Base-by-base conservation (phyloP, 805 yeast genomes). In the Danielia reshetovae region DNA sequence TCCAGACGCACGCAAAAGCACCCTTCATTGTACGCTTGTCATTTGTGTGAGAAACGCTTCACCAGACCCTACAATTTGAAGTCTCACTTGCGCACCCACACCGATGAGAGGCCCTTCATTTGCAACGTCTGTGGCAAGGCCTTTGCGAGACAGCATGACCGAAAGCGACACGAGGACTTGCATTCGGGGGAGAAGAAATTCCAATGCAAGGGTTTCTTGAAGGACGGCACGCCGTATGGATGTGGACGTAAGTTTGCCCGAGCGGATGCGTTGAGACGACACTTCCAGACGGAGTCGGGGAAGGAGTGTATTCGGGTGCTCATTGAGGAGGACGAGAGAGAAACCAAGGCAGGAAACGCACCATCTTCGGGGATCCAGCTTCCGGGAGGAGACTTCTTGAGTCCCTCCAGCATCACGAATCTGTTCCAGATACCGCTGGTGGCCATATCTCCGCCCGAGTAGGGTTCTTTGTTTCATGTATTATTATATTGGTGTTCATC, bases 31-130 rank as follows among this genome's bases (percentile, higher is more conserved):
- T 85, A 75, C 58, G 82, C 82, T 2, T 90, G 97, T 57, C 79
- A 80, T 39, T 60, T 85, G 27, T 90, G 98, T 60, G 88, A 79
- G 26, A 88, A 87, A 59, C 66, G 81, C 31, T 90, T 90, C 56
- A 90, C 97, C 2, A 65, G 97, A 36, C 96, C 96, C 0, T 93
- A 93, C 58, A 93, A 93, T 54, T 67, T 90, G 46, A 86, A 90
- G 48, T 85, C 96, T 0, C 98, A 90, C 60, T 65, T 85, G 52
- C 68, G 96, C 39, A 90, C 97, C 0, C 98, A 85, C 55, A 84
- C 94, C 0, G 83, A 83, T 52, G 94, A 85, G 51, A 62, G 88
- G 34, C 94, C 93, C 5, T 85, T 76, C 51, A 68, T 76, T 6
- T 85, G 95, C 58, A 65, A 72, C 10, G 69, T 75, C 3, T 85